Conservation (phyloP, 331 rosid species). For the Ulmus americana region DNA sequence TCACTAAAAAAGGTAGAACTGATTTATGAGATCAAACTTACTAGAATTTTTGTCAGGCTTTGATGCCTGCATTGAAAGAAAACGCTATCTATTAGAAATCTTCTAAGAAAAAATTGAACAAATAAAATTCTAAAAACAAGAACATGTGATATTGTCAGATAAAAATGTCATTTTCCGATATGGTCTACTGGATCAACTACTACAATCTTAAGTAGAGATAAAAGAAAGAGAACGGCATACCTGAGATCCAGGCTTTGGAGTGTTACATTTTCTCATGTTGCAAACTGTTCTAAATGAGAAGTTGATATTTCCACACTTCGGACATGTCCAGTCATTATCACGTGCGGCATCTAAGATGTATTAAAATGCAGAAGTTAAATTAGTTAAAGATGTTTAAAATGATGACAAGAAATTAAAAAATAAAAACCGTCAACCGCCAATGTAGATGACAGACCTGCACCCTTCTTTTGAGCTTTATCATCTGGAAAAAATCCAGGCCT, state of each 20-base stretch:
- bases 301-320: conserved; percentile 95
- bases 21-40: conserved; percentile 37
- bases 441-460: conserved; percentile 44
- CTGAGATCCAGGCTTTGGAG: conserved; percentile 98
- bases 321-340: conserved; percentile 98
- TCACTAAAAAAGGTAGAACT: conserved; percentile 3
- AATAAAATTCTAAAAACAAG: neutral
- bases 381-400: neutral
- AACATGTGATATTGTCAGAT: neutral
- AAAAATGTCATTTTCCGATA: neutral
- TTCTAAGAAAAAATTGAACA: neutral
- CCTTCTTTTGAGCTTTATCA: conserved; percentile 66
- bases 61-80: conserved; percentile 43
- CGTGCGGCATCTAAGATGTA: conserved; percentile 63
- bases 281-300: conserved; percentile 89
- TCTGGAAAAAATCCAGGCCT: conserved; percentile 78
- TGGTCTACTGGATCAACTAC: neutral
- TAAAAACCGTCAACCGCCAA: neutral
- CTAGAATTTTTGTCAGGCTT: conserved; percentile 80
- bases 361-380: conserved; percentile 8
- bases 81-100: conserved; percentile 21
- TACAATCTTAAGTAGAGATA: conserved; percentile 1
- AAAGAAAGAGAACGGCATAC: conserved; percentile 30
- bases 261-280: conserved; percentile 99
- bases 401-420: neutral